Evolutionary conservation across 805 yeast genomes (phyloP).

Genomic region (Metschnikowia noctiluminum): DNA sequence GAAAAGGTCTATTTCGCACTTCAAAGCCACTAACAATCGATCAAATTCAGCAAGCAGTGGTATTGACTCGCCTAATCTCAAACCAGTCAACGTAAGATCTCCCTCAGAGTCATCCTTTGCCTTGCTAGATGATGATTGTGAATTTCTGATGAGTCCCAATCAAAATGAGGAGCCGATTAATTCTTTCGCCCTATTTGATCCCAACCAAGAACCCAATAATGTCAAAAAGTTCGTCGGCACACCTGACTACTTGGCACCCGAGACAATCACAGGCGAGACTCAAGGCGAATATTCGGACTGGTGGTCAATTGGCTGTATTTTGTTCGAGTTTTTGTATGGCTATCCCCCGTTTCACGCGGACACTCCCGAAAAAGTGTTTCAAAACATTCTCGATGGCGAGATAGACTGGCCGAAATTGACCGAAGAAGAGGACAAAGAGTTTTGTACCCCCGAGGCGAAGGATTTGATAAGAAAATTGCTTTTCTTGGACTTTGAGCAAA

Average conservation of each 20-base stretch:
- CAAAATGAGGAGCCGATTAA: constrained; percentile 23
- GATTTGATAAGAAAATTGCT: constrained; percentile 68
- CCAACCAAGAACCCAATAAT: constrained; percentile 46
- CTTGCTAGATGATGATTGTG: constrained; percentile 47
- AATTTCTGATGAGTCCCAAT: constrained; percentile 27
- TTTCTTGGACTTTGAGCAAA: constrained; percentile 54
- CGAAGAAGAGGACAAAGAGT: constrained; percentile 48
- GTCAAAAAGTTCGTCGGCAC: constrained; percentile 85
- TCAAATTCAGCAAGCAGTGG: constrained; percentile 40
- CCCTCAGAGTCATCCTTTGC: constrained; percentile 58
- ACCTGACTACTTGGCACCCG: constrained; percentile 97
- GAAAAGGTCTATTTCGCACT: constrained; percentile 17
- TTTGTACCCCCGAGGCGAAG: constrained; percentile 64
- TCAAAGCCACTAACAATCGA: constrained; percentile 16
- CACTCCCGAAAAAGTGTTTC: constrained; percentile 77
- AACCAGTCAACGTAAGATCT: constrained; percentile 46
- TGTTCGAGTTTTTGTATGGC: constrained; percentile 89
- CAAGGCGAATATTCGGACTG: constrained; percentile 90
- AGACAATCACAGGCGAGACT: constrained; percentile 79
- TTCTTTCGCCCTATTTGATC: constrained; percentile 69
- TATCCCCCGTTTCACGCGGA: constrained; percentile 91
- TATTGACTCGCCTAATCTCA: constrained; percentile 46
- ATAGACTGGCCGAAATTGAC: constrained; percentile 82
- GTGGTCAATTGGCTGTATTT: constrained; percentile 98
- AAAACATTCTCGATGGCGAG: constrained; percentile 67